Conservation (phyloP, 805 yeast genomes). For the Torulaspora maleeae region DNA sequence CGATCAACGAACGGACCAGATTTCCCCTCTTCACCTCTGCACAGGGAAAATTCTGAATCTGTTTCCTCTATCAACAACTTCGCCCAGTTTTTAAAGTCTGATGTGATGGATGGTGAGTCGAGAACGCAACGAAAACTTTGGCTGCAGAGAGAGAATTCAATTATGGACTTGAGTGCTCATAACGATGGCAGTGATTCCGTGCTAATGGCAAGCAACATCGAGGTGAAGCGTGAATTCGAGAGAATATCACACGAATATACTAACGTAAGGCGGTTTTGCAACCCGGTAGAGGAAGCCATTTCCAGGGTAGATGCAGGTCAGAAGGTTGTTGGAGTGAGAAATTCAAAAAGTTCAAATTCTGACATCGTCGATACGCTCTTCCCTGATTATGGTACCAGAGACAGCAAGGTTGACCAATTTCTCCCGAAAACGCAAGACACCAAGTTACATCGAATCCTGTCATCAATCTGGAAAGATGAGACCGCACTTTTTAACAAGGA, state of each 20-base stretch:
- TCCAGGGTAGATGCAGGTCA: slow-evolving; percentile 41
- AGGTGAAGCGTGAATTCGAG: slow-evolving; percentile 71
- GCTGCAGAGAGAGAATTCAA: slow-evolving; percentile 73
- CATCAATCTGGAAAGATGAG: slow-evolving; percentile 33
- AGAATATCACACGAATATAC: slow-evolving; percentile 68
- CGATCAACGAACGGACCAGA: slow-evolving; percentile 8
- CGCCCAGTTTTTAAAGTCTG: slow-evolving; percentile 39
- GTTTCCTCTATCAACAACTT: slow-evolving; percentile 34
- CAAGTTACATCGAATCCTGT: slow-evolving; percentile 25
- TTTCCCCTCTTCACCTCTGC: slow-evolving; percentile 2
- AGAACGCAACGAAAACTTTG: slow-evolving; percentile 82
- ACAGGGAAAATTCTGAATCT: slow-evolving; percentile 8
- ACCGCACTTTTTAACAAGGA: slow-evolving; percentile 25
- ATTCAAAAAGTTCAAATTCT: slow-evolving; percentile 3
- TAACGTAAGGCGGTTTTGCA: slow-evolving; percentile 60
- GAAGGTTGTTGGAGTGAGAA: slow-evolving; percentile 13
- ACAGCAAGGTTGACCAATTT: slow-evolving; percentile 17
- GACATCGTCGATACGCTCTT: slow-evolving; percentile 9
- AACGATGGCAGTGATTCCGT: slow-evolving; percentile 24
- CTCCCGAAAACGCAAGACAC: slow-evolving; percentile 20
- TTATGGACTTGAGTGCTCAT: slow-evolving; percentile 48
- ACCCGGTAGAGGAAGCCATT: slow-evolving; percentile 65
- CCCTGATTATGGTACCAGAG: slow-evolving; percentile 7
- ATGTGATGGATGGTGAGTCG: slow-evolving; percentile 45
- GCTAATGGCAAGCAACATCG: slow-evolving; percentile 47